Base-by-base conservation (phyloP, 345 rosid species). In the Eucalyptus urophylla region DNA sequence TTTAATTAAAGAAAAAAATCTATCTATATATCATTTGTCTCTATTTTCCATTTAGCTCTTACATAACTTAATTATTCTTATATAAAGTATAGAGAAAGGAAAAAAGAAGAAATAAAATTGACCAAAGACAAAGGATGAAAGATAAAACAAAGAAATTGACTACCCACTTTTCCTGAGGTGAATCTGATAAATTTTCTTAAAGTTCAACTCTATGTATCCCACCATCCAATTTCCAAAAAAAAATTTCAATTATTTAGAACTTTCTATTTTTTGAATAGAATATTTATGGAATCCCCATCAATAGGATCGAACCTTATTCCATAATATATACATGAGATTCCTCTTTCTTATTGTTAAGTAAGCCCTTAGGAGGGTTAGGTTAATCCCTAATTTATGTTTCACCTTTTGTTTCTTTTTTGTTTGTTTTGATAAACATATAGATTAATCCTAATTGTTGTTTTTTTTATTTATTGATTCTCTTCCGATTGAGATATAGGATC, bases 381-480 rank as follows among this genome's bases (percentile, higher is more conserved):
- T 53, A 53, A 21, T 53, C 11, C 25, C 25, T 53, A 53, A 21
- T 53, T 53, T 19, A 53, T 53, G 25, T 53, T 53, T 40, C 6
- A 40, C 40, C 40, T 40, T 40, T 53, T 11, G 5, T 2, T 53
- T 53, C 58, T 1, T 53, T 53, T 53, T 53, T 53, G 56, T 19
- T 53, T 53, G 56, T 53, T 53, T 53, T 53, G 56, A 19, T 53
- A 53, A 53, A 53, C 56, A 8, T 53, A 53, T 3, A 53, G 24
- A 53, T 53, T 53, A 19, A 53, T 53, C 17, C 0, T 19, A 1
- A 53, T 53, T 53, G 9, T 19, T 37, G 3, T 53, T 8, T 0
- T 53, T 19, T 53, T n/a, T n/a, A n/a, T 53, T 0, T 53, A 53
- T 53, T 53, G 56, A 53, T 53, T 7, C 1, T 53, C 24, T 53